phyloP scores from a whole-genome alignment of 306 rosid genomes.

The Gastrolobium villosum region DNA sequence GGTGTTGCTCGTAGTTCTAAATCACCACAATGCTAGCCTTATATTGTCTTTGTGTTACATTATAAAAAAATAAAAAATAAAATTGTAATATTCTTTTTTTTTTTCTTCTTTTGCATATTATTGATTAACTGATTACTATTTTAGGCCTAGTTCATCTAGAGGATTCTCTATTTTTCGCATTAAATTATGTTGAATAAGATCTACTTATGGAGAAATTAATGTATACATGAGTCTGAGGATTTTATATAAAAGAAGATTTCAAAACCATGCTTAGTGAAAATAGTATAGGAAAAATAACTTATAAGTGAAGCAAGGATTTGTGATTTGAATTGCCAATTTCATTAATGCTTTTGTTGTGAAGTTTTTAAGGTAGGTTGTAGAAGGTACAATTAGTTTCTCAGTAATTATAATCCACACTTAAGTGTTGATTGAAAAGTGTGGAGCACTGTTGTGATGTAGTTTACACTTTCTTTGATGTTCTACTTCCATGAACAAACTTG shows the following conservation, averaged over 20 bases:
- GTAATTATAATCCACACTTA: not conserved
- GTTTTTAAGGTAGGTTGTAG: slow-evolving; percentile 6
- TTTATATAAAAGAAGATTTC: slow-evolving; percentile 11
- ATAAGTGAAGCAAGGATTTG: slow-evolving; percentile 1
- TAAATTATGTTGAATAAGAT: slow-evolving; percentile 10
- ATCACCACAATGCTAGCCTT: slow-evolving; percentile 2
- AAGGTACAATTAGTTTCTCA: not conserved
- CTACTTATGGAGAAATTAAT: not conserved
- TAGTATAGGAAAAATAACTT: not conserved
- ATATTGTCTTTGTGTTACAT: slow-evolving; percentile 23
- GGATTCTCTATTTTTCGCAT: slow-evolving; percentile 13
- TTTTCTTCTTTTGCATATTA: not conserved
- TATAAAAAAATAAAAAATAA: not conserved
- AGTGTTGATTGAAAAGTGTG: not conserved
- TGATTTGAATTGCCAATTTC: slow-evolving; percentile 13
- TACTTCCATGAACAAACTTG: slow-evolving; percentile 30
- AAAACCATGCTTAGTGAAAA: not conserved
- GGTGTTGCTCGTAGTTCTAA: slow-evolving; percentile 12
- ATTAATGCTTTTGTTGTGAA: not conserved
- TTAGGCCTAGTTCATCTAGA: not conserved
- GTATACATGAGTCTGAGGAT: not conserved
- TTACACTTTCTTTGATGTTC: slow-evolving; percentile 16
- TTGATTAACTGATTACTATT: not conserved
- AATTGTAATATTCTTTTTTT: not conserved
- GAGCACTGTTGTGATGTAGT: slow-evolving; percentile 26